phyloP scores from a whole-genome alignment of 305 asterid genomes.

The Plantago lanceolata region DNA sequence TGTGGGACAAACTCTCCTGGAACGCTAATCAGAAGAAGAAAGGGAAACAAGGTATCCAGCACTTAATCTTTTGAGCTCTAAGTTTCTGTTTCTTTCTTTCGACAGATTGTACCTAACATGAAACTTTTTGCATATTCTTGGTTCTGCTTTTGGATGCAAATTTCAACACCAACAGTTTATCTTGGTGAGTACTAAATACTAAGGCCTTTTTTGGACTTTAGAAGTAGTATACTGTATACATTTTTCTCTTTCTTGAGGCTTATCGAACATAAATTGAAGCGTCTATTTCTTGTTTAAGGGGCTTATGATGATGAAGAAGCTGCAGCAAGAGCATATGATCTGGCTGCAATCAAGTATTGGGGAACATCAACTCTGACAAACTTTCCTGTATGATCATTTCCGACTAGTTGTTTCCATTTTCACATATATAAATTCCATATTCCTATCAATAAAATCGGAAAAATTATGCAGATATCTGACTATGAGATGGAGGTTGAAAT shows the following conservation, averaged over 20 bases:
- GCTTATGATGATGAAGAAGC: slow-evolving; percentile 73
- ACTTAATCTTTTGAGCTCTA: not conserved
- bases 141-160: slow-evolving; percentile 20
- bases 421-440: not conserved
- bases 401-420: not conserved
- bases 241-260: not conserved
- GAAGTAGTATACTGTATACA: not conserved
- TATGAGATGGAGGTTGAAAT: slow-evolving; percentile 57
- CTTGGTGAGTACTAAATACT: slow-evolving; percentile 62
- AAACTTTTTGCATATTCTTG: slow-evolving; percentile 20
- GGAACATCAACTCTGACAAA: slow-evolving; percentile 65
- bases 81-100: not conserved
- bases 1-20: slow-evolving; percentile 86
- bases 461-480: slow-evolving; percentile 48
- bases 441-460: slow-evolving; percentile 11
- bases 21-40: slow-evolving; percentile 72
- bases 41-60: slow-evolving; percentile 62
- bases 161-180: slow-evolving; percentile 46
- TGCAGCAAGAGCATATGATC: slow-evolving; percentile 72
- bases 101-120: slow-evolving; percentile 17
- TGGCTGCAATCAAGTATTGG: slow-evolving; percentile 78
- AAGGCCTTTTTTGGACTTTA: not conserved
- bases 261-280: not conserved
- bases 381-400: slow-evolving; percentile 49
- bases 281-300: slow-evolving; percentile 31